Percentiles rank a stretch among this genome's conserved stretches.
phyloP scores from a whole-genome alignment of 2,329 filamentous ascomycete genomes.

The Ophiocordyceps robertsii region DNA sequence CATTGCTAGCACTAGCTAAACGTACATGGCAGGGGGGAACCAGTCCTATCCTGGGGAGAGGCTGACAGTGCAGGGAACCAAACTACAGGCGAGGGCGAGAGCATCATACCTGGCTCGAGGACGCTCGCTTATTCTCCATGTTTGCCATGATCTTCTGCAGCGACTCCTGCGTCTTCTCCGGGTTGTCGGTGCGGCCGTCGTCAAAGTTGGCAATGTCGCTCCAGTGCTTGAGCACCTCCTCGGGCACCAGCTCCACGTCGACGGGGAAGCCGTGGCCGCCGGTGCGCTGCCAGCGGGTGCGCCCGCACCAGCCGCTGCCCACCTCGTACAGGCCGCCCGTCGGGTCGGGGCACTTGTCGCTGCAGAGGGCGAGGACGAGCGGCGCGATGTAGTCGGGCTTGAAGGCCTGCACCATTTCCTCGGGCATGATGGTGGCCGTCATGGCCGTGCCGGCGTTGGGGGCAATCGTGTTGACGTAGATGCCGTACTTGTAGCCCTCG shows the following conservation, averaged over 20 bases:
- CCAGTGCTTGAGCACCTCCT: constrained; percentile 68
- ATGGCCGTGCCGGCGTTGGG: constrained; percentile 94
- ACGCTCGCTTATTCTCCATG: constrained; percentile 59
- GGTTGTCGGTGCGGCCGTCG: constrained; percentile 75
- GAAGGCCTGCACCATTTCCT: constrained; percentile 96
- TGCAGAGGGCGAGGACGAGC: constrained; percentile 70
- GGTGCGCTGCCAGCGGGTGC: constrained; percentile 88
- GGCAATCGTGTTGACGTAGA: constrained; percentile 94
- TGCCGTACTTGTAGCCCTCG: constrained; percentile 95
- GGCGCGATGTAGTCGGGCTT: constrained; percentile 98
- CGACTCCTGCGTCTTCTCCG: constrained; percentile 63
- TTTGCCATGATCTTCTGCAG: constrained; percentile 69
- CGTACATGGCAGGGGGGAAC: constrained; percentile 4
- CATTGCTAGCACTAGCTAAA: constrained; percentile 8
- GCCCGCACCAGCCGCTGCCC: constrained; percentile 83
- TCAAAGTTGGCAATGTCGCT: constrained; percentile 75
- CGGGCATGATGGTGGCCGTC: constrained; percentile 86
- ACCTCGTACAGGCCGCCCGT: constrained; percentile 90
- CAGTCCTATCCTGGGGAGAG: background rate
- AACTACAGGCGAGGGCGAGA: constrained; percentile 6
- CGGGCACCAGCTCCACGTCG: constrained; percentile 69
- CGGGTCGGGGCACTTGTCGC: constrained; percentile 72
- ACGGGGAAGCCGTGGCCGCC: constrained; percentile 86
- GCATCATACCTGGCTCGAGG: constrained; percentile 42
- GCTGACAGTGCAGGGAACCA: too few relatives aligned